Evolutionary conservation across 225 moss, liverwort and hornwort genomes (phyloP).

Genomic region (Marchantia paleacea): DNA sequence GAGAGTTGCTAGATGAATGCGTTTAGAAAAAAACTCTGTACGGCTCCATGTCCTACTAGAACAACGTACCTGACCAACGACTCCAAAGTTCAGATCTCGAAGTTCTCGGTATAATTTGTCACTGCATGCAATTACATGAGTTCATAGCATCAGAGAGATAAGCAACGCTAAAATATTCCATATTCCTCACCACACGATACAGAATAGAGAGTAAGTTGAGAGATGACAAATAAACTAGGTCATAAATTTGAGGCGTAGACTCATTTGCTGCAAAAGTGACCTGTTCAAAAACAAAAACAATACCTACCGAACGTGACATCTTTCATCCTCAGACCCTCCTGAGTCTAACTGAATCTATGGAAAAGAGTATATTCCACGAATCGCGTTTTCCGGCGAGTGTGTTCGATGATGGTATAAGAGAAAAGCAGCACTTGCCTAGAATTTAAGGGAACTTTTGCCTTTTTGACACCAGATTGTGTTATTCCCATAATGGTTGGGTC

Average conservation of each 20-base stretch:
- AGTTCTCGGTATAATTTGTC: conserved; percentile 91
- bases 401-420: not conserved
- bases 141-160: too few species aligned
- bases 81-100: conserved; percentile 92
- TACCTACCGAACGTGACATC: not conserved
- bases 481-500: conserved; percentile 69
- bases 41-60: not conserved
- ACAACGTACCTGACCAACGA: conserved; percentile 74
- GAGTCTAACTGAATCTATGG: not conserved
- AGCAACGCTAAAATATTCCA: too few species aligned
- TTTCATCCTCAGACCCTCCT: not conserved
- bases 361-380: not conserved
- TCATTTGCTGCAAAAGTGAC: too few species aligned
- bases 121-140: conserved; percentile 30
- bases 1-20: not conserved
- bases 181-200: not conserved
- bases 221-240: not conserved
- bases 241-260: not conserved
- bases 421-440: conserved; percentile 52
- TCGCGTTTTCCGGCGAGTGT: not conserved
- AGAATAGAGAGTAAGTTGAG: not conserved
- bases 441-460: conserved; percentile 92
- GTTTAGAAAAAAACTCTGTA: not conserved
- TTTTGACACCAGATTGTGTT: conserved; percentile 55
- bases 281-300: not conserved